Base-by-base conservation (phyloP, 1,284 basidiomycete species). In the Apiotrichum sp. region DNA sequence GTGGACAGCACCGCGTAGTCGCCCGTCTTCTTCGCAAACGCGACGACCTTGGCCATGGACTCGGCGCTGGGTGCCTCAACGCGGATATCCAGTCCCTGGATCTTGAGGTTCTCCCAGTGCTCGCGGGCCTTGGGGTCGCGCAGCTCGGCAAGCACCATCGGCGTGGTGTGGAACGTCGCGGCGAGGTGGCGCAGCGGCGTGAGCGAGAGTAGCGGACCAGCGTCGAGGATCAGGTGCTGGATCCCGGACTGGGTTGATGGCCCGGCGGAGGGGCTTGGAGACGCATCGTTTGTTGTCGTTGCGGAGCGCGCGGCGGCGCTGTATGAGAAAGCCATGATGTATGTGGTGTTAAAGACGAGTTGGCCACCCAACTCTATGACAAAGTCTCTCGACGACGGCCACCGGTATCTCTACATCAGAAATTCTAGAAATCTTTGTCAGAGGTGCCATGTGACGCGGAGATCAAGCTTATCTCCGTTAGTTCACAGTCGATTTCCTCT, bases 11-110 rank as follows among this genome's bases (percentile, higher is more conserved):
- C 95, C 38, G 89, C 81, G 71, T 92, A 95, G 77, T 98, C 96
- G 75, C 96, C 96, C 0, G 95, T 97, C 80, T 91, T 90, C 80
- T 91, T 93, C 3, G 96, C 90, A 76, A 87, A 89, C 61, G 88
- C 86, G 50, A 89, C 88, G 8, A 95, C 96, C 77, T 87, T 83
- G 9, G 86, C 78, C 59, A 96, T 74, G 36, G 89, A 86, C 3
- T 83, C 80, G 49, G 86, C 78, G 69, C 87, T 82, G 14, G 93
- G 90, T 42, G 82, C 80, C 62, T 83, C 81, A 9, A 96, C 82
- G 66, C 83, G 80, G 52, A 92, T 81, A 46, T 85, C 83, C 45
- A 92, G 86, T 13, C 89, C 89, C n/a, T 55, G 54, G 44, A 74
- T 53, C 7, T 61, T 68, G 11, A 90, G 81, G 62, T 81, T 82